Conservation (phyloP, 2,329 filamentous ascomycete species). For the Talaromyces sp. region DNA sequence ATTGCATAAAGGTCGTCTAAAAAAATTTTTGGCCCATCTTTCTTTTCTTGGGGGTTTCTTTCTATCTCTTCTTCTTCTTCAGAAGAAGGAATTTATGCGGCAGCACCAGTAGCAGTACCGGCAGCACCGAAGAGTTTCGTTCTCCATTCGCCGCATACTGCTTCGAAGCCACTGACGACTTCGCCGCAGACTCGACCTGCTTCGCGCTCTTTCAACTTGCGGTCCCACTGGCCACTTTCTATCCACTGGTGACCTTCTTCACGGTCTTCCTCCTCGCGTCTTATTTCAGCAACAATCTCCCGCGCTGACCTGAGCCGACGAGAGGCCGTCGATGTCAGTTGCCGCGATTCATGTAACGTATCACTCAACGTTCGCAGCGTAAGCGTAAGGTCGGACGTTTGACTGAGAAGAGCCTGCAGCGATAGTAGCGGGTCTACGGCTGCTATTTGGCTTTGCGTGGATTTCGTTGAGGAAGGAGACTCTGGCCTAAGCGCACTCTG, state of each 20-base stretch:
- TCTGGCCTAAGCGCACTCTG: constrained; percentile 18
- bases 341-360: constrained; percentile 87
- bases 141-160: constrained; percentile 80
- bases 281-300: constrained; percentile 80
- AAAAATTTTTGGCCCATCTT: neutral
- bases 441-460: constrained; percentile 15
- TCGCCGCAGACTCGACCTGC: constrained; percentile 79
- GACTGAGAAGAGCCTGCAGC: constrained; percentile 60
- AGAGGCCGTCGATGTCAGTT: constrained; percentile 75
- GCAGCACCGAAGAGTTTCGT: constrained; percentile 58
- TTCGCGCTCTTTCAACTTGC: constrained; percentile 67
- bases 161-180: constrained; percentile 87
- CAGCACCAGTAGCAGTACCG: constrained; percentile 22
- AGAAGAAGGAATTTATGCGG: constrained; percentile 13
- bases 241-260: constrained; percentile 82
- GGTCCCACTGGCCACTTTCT: constrained; percentile 74
- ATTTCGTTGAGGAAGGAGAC: constrained; percentile 22
- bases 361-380: constrained; percentile 83
- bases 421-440: constrained; percentile 53
- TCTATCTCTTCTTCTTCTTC: too few species aligned
- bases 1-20: neutral
- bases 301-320: constrained; percentile 73
- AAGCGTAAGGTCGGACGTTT: constrained; percentile 68
- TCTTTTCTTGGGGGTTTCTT: neutral
- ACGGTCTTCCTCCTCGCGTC: constrained; percentile 71